Percentiles rank a stretch among this genome's conserved stretches.
phyloP scores from a whole-genome alignment of 441 rosid genomes.

The Aquilaria agallochum region DNA sequence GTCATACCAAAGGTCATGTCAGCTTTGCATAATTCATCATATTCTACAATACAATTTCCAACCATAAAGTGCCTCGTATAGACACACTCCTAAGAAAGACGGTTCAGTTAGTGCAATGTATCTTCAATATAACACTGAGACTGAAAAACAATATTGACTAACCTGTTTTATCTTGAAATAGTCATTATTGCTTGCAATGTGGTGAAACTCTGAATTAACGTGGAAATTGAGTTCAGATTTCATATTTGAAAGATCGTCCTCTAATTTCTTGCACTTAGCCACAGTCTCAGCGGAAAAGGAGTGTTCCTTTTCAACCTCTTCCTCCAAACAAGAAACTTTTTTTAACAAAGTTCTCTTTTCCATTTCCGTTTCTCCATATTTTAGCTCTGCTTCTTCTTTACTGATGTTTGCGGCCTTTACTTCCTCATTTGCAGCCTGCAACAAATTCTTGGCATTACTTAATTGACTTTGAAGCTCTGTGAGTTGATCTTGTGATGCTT shows the following conservation, averaged over 20 bases:
- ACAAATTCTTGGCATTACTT: slow-evolving; percentile 40
- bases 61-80: too few relatives aligned
- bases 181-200: slow-evolving; percentile 28
- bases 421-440: slow-evolving; percentile 52
- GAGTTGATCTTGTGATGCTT: slow-evolving; percentile 28
- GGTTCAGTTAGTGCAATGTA: too few relatives aligned
- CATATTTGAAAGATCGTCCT: slow-evolving; percentile 53
- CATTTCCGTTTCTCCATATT: slow-evolving; percentile 45
- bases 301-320: slow-evolving; percentile 41
- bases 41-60: too few relatives aligned
- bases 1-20: too few relatives aligned
- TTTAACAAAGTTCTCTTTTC: slow-evolving; percentile 46
- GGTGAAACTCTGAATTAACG: slow-evolving; percentile 30
- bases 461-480: slow-evolving; percentile 46
- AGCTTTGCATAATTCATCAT: too few relatives aligned
- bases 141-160: slow-evolving; percentile 9
- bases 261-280: slow-evolving; percentile 38
- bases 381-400: slow-evolving; percentile 48
- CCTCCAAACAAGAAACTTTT: slow-evolving; percentile 46
- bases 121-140: too few relatives aligned
- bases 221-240: slow-evolving; percentile 37
- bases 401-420: slow-evolving; percentile 36
- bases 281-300: slow-evolving; percentile 38
- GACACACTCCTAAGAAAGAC: too few relatives aligned
- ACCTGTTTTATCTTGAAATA: slow-evolving; percentile 69